Evolutionary conservation across 2,329 filamentous ascomycete species (phyloP), one percentile per base, ranked within the genome.

Genomic region (Cryoendolithus antarcticus): DNA sequence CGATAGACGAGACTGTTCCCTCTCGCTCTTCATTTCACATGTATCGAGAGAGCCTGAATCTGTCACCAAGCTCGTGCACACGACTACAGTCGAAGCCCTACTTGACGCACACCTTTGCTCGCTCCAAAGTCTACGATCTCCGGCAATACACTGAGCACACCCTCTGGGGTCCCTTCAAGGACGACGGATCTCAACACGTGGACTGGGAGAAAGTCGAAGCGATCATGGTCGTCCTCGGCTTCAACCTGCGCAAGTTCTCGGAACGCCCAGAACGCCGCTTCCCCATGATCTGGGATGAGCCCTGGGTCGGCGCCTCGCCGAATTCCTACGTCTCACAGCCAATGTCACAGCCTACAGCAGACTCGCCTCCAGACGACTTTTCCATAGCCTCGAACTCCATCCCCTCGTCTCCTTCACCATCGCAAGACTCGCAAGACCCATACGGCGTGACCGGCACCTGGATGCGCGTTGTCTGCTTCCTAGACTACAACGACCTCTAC

Each of bases 171-270:
- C 83, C 83, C 0, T 88, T 84, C 50, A 62, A 71, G 51, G 63
- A 72, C 36, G 81, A 86, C 52, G 74, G 71, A 1, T 69, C 65
- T 2, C 69, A 67, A 38, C 58, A 61, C 4, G 77, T 84, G 0
- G 82, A 89, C 58, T 89, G 83, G 83, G 81, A 88, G 58, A 84
- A 82, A 62, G 62, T 86, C 9, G 82, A 88, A 58, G 77, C 80
- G 6, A 72, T 86, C 39, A 74, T 86, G 67, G 64, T 86, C 3
- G 74, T 80, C 2, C 58, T 88, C 3, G 72, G 71, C 3, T 68
- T 72, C 52, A 86, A 85, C 53, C 65, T 82, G 38, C 58, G 63
- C 30, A 53, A 59, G 7, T 71, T 73, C 47, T 60, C 49, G 19
- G 51, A 56, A 35, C 50, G 64, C 9, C 51, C 52, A 6, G 63